Percentiles rank a stretch among this genome's conserved stretches.
These are phyloP conservation scores for Athelia psychrophila DNA, from an alignment of 1,284 basidiomycete species.

Conservation along the genomic window DNA sequence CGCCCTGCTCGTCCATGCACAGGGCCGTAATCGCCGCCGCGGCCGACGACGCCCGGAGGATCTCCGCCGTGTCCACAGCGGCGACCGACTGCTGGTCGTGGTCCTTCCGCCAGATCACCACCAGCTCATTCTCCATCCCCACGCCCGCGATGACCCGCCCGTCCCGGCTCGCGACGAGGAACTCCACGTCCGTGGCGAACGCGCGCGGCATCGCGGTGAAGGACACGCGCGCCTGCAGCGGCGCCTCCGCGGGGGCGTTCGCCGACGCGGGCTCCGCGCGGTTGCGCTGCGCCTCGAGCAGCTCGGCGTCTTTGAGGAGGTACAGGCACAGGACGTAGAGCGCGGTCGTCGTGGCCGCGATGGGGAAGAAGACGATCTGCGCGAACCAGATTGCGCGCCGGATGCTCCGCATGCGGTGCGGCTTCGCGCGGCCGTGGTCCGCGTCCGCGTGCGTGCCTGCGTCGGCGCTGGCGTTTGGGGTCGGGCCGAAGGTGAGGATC, in stretches of 20 bases:
- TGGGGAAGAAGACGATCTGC: conserved; percentile 85
- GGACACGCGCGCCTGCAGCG: conserved; percentile 44
- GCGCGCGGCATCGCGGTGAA: conserved; percentile 76
- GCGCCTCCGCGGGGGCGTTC: conserved; percentile 27
- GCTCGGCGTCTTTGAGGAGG: conserved; percentile 88
- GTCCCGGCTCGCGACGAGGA: conserved; percentile 69
- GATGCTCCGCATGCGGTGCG: conserved; percentile 42
- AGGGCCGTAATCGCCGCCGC: conserved; percentile 54
- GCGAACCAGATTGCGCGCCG: conserved; percentile 68
- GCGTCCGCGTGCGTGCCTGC: not conserved
- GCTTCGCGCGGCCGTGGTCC: conserved; percentile 27
- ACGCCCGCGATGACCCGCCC: conserved; percentile 66
- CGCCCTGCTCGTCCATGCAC: conserved; percentile 53
- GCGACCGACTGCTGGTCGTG: conserved; percentile 38
- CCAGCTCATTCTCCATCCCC: conserved; percentile 75
- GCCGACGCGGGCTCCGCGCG: conserved; percentile 41
- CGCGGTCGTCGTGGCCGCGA: conserved; percentile 70
- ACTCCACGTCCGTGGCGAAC: conserved; percentile 79
- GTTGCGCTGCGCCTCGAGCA: conserved; percentile 83
- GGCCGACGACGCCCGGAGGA: conserved; percentile 45
- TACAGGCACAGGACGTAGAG: conserved; percentile 86
- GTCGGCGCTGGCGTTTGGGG: not conserved
- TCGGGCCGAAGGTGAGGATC: conserved; percentile 57
- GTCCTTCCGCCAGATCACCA: conserved; percentile 55
- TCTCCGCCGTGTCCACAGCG: conserved; percentile 49